Evolutionary conservation across 805 yeast species (phyloP).

Genomic region (Hagleromyces aurorensis): DNA sequence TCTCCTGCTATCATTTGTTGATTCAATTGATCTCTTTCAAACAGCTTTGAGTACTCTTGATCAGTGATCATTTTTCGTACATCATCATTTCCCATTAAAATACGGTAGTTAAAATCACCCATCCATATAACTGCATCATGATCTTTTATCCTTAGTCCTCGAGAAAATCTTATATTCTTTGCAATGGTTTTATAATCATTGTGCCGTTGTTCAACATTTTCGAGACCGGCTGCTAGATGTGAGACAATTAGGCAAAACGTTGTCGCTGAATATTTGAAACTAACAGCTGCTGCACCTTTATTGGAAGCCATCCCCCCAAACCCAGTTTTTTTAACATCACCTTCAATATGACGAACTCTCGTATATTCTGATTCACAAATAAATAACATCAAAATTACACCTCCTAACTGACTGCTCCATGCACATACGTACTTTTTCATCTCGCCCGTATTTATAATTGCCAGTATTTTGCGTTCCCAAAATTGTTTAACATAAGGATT

Average conservation of each 20-base stretch:
- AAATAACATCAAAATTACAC: slow-evolving; percentile 65
- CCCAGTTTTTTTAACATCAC: slow-evolving; percentile 82
- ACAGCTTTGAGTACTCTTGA: slow-evolving; percentile 42
- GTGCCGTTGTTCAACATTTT: slow-evolving; percentile 74
- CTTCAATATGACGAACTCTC: slow-evolving; percentile 53
- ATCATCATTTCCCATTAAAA: slow-evolving; percentile 60
- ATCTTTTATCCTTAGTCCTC: slow-evolving; percentile 51
- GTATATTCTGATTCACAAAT: slow-evolving; percentile 45
- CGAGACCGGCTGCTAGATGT: slow-evolving; percentile 91
- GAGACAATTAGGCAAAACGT: slow-evolving; percentile 73
- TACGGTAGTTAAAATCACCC: slow-evolving; percentile 90
- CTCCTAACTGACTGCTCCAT: slow-evolving; percentile 81
- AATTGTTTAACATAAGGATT: slow-evolving; percentile 52
- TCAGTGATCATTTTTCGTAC: slow-evolving; percentile 51
- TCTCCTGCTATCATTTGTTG: slow-evolving; percentile 69
- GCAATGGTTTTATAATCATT: slow-evolving; percentile 76
- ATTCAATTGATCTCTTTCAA: slow-evolving; percentile 70
- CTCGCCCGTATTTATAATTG: slow-evolving; percentile 34
- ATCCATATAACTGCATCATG: slow-evolving; percentile 83
- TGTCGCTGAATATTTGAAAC: slow-evolving; percentile 58
- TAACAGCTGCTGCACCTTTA: slow-evolving; percentile 72
- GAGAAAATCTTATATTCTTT: slow-evolving; percentile 58
- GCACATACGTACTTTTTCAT: slow-evolving; percentile 45
- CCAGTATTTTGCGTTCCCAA: slow-evolving; percentile 60
- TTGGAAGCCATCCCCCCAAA: slow-evolving; percentile 83